Conservation (phyloP, 2,329 filamentous ascomycete genomes). For the Fusarium pilosicola region DNA sequence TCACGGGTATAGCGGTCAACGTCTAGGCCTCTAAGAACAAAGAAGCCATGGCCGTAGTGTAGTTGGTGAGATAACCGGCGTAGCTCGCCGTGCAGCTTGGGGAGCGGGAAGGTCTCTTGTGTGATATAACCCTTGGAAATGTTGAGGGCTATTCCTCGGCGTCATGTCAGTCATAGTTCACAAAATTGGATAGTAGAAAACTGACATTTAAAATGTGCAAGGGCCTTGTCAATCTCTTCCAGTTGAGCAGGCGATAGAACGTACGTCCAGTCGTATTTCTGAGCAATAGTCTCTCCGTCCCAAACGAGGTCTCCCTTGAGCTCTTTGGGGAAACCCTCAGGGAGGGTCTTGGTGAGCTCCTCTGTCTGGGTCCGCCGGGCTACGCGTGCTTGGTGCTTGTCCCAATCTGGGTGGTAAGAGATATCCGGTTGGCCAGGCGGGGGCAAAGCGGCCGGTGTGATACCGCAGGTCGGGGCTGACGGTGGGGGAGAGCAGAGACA, state of each 20-base stretch:
- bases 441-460: neutral
- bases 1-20: neutral
- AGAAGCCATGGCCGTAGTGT: neutral
- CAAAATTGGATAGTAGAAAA: neutral
- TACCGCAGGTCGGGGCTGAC: neutral
- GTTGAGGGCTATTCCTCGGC: neutral
- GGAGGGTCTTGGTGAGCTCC: neutral
- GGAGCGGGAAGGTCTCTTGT: neutral
- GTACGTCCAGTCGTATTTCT: neutral
- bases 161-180: neutral
- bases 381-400: neutral
- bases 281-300: neutral
- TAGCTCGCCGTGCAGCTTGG: neutral
- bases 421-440: neutral
- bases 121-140: neutral
- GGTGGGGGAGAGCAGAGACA: neutral
- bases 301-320: neutral
- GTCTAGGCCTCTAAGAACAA: neutral
- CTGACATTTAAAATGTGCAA: neutral
- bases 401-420: neutral
- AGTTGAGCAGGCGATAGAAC: neutral
- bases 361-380: neutral
- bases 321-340: neutral
- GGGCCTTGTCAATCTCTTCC: neutral
- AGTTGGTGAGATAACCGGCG: neutral